These are phyloP conservation scores for Globomyces sp. DNA, from an alignment of 371 early-diverging fungal genomes.

Conservation along the genomic window DNA sequence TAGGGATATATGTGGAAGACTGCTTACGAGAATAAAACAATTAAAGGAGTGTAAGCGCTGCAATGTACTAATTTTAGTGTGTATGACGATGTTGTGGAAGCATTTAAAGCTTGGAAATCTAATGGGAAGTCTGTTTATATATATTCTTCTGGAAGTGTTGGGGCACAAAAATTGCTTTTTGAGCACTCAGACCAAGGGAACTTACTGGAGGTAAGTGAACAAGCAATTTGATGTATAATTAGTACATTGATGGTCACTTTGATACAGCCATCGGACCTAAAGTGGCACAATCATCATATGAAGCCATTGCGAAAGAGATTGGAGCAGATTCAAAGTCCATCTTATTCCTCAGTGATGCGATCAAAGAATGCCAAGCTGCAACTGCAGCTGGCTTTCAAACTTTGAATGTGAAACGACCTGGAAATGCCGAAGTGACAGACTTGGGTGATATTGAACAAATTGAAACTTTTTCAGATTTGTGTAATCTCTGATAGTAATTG, in stretches of 20 bases:
- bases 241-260: constrained; percentile 80
- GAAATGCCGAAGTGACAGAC: constrained; percentile 53
- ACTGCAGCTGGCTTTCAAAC: constrained; percentile 68
- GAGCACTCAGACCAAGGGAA: constrained; percentile 81
- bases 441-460: constrained; percentile 19
- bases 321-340: constrained; percentile 53
- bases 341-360: constrained; percentile 85
- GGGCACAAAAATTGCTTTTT: constrained; percentile 90
- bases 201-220: constrained; percentile 44
- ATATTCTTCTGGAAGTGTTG: constrained; percentile 91
- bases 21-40: constrained; percentile 74
- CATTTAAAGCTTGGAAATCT: constrained; percentile 65
- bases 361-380: constrained; percentile 82
- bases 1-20: constrained; percentile 88
- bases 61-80: constrained; percentile 29
- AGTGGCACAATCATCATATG: constrained; percentile 65
- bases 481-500: not conserved
- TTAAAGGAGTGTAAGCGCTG: constrained; percentile 54
- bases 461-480: constrained; percentile 64
- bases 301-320: constrained; percentile 68
- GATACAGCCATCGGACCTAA: constrained; percentile 87
- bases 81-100: constrained; percentile 80
- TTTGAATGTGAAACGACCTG: constrained; percentile 71
- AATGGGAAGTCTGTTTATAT: constrained; percentile 73
- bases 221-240: no score